phyloP scores from a whole-genome alignment of 768 basidiomycete species.

The Russula virescens region DNA sequence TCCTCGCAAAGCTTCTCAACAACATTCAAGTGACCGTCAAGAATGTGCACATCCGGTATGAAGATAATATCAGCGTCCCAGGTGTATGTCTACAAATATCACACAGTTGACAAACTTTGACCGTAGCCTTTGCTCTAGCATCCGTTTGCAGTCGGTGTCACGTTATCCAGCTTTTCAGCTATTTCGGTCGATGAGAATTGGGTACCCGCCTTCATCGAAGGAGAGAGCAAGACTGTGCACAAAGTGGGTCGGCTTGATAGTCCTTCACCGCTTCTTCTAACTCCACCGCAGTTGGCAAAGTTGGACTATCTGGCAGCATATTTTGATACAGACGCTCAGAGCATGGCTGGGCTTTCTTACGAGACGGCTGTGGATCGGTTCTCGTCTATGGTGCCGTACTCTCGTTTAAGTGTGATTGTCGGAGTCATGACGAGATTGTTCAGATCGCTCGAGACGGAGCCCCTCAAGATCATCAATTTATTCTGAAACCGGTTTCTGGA shows the following conservation, averaged over 20 bases:
- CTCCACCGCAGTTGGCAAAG: slow-evolving; percentile 59
- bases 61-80: slow-evolving; percentile 90
- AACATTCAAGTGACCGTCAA: slow-evolving; percentile 94
- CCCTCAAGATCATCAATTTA: slow-evolving; percentile 73
- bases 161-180: slow-evolving; percentile 81
- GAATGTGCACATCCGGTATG: slow-evolving; percentile 95
- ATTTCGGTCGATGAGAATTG: slow-evolving; percentile 85
- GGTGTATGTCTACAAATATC: slow-evolving; percentile 51
- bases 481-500: slow-evolving; percentile 92
- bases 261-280: background rate
- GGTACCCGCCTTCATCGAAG: slow-evolving; percentile 90
- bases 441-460: slow-evolving; percentile 50
- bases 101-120: slow-evolving; percentile 7
- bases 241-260: slow-evolving; percentile 50
- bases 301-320: slow-evolving; percentile 85
- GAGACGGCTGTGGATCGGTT: slow-evolving; percentile 69
- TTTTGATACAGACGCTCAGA: slow-evolving; percentile 88
- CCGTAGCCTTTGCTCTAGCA: slow-evolving; percentile 48
- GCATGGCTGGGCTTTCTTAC: slow-evolving; percentile 62
- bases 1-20: slow-evolving; percentile 87
- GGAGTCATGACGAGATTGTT: slow-evolving; percentile 1
- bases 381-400: slow-evolving; percentile 52
- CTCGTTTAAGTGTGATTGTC: background rate
- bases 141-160: slow-evolving; percentile 89
- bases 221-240: slow-evolving; percentile 78